Evolutionary conservation across 257 asterid species (phyloP).

Genomic region (Sherardia arvensis): DNA sequence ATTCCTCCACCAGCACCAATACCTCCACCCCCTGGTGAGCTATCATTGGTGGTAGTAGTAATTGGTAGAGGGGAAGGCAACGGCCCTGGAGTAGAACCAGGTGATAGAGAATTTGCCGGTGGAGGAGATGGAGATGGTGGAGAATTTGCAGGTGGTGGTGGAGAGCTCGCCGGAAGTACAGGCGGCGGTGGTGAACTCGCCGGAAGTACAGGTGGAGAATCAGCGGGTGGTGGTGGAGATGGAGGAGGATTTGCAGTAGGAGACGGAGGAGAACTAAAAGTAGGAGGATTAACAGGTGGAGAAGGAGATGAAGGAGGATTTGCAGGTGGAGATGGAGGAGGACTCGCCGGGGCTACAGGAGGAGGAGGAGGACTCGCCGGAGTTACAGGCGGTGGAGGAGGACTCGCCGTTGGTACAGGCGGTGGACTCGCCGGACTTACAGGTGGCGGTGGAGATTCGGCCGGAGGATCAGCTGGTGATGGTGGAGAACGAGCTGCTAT

Average conservation of each 20-base stretch:
- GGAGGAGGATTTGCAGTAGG: slow-evolving; percentile 16
- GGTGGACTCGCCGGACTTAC: slow-evolving; percentile 18
- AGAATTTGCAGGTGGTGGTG: too few species aligned
- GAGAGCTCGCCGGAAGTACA: too few species aligned
- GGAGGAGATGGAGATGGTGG: slow-evolving; percentile 20
- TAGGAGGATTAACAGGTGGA: too few species aligned
- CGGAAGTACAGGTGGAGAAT: too few species aligned
- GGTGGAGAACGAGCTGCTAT: slow-evolving; percentile 21
- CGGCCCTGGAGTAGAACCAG: too few species aligned
- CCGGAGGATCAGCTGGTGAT: slow-evolving; percentile 14
- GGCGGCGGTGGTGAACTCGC: too few species aligned
- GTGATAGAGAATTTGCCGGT: slow-evolving; percentile 22
- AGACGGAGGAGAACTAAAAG: slow-evolving; percentile 40
- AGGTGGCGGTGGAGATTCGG: too few species aligned
- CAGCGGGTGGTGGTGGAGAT: too few species aligned
- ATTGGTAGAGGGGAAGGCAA: slow-evolving; percentile 23
- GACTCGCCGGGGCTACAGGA: slow-evolving; percentile 29
- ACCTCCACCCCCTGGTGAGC: slow-evolving; percentile 32
- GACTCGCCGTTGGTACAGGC: too few species aligned
- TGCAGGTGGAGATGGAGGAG: slow-evolving; percentile 24
- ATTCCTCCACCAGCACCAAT: slow-evolving; percentile 42
- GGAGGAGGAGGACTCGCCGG: slow-evolving; percentile 34
- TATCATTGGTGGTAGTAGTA: slow-evolving; percentile 19
- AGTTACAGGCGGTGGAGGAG: slow-evolving; percentile 28
- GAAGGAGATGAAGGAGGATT: slow-evolving; percentile 18